Percentiles rank a stretch among this genome's conserved stretches.
These are phyloP conservation scores for Tetragonia tetragonoides DNA, from an alignment of 148 eudicot genomes.

Conservation along the genomic window DNA sequence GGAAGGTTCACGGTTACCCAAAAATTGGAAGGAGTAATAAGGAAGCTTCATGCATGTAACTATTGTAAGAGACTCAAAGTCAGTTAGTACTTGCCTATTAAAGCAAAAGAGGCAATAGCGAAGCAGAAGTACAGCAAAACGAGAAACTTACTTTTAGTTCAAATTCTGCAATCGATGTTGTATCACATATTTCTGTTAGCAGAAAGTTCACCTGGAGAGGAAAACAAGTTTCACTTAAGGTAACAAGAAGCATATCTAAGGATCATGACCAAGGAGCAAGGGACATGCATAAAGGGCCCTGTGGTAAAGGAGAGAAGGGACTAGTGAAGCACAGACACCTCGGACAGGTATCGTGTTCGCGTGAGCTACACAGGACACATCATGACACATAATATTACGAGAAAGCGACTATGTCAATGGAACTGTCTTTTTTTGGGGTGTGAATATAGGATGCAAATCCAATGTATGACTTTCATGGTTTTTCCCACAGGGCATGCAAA, in stretches of 20 bases:
- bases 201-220: slow-evolving; percentile 71
- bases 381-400: too few relatives aligned
- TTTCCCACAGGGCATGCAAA: not conserved
- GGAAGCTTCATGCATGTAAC: not conserved
- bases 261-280: not conserved
- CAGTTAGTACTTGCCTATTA: not conserved
- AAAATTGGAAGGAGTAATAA: not conserved
- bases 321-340: too few relatives aligned
- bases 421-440: too few relatives aligned
- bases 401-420: not conserved
- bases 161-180: slow-evolving; percentile 77
- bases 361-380: too few relatives aligned
- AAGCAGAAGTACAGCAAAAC: not conserved
- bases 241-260: not conserved
- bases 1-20: not conserved
- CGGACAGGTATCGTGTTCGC: too few relatives aligned
- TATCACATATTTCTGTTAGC: slow-evolving; percentile 67
- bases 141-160: slow-evolving; percentile 71
- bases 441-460: not conserved
- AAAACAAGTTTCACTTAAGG: slow-evolving; percentile 6
- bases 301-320: not conserved
- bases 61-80: not conserved
- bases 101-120: slow-evolving; percentile 5
- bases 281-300: not conserved
- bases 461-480: not conserved